Conservation (phyloP, 805 yeast genomes). For the Saccharomycopsis babjevae region DNA sequence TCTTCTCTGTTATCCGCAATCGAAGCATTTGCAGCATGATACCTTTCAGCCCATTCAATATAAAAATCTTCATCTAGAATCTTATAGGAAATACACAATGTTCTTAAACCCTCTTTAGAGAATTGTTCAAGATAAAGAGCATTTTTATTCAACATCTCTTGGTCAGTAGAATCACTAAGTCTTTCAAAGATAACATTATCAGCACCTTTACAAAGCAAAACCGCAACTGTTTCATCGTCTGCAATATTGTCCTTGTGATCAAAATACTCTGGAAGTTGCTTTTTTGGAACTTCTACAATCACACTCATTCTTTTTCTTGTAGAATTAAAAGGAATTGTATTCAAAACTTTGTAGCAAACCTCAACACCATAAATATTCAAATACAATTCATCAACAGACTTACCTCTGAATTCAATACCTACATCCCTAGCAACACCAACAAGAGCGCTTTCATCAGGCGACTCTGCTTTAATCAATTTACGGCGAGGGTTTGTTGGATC, state of each 20-base stretch:
- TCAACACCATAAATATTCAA: constrained; percentile 36
- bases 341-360: constrained; percentile 39
- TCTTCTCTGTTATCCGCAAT: constrained; percentile 50
- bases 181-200: constrained; percentile 57
- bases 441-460: constrained; percentile 76
- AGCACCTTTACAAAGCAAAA: constrained; percentile 62
- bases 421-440: constrained; percentile 69
- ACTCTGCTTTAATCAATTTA: constrained; percentile 60
- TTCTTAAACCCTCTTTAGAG: constrained; percentile 72
- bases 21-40: constrained; percentile 46
- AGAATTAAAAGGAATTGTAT: constrained; percentile 55
- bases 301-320: constrained; percentile 75
- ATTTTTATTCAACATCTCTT: constrained; percentile 41
- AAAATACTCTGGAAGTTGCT: constrained; percentile 18
- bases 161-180: constrained; percentile 29
- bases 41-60: constrained; percentile 44
- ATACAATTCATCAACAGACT: constrained; percentile 39
- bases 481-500: constrained; percentile 27
- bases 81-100: constrained; percentile 58
- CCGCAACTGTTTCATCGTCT: constrained; percentile 33
- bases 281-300: constrained; percentile 37
- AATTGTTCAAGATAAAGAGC: constrained; percentile 55
- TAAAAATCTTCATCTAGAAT: constrained; percentile 38
- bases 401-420: constrained; percentile 52
- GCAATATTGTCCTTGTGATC: not conserved